Percentiles rank a stretch among this genome's conserved stretches.
Conservation (phyloP, 768 basidiomycete species). For the Roridomyces roridus region DNA sequence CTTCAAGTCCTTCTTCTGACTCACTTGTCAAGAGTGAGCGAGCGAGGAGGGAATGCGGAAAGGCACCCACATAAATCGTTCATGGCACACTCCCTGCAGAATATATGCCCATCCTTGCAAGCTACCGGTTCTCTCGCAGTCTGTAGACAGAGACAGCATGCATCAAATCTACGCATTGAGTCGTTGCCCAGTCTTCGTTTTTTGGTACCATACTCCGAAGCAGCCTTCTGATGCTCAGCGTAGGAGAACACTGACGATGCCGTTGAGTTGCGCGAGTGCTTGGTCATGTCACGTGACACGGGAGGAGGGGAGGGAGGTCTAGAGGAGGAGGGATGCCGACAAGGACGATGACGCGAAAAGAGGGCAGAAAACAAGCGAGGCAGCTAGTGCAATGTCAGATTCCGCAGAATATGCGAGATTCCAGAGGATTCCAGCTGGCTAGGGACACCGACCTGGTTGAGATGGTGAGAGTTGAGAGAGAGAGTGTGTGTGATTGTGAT, state of each 20-base stretch:
- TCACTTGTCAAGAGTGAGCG: conserved; percentile 51
- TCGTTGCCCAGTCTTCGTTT: conserved; percentile 82
- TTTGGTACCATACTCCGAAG: conserved; percentile 19
- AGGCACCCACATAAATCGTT: conserved; percentile 73
- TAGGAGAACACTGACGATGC: conserved; percentile 91
- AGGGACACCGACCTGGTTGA: no score
- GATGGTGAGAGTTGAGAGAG: conserved; percentile 31
- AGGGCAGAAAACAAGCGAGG: no score
- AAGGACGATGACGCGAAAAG: no score
- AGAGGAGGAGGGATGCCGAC: no score
- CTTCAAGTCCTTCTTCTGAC: conserved; percentile 93
- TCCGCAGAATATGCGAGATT: no score
- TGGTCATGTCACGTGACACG: no score
- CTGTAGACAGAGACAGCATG: conserved; percentile 88
- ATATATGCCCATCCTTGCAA: conserved; percentile 88
- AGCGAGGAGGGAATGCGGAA: conserved; percentile 8
- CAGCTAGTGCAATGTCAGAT: no score
- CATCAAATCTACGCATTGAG: conserved; percentile 91
- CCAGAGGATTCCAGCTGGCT: no score
- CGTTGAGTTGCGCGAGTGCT: conserved; percentile 91
- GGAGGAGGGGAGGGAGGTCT: no score
- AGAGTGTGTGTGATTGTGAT: no score
- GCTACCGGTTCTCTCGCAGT: conserved; percentile 83
- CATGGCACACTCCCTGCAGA: conserved; percentile 95
- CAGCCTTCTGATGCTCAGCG: conserved; percentile 75